phyloP scores from a whole-genome alignment of 202 grass and related monocot species.

The Zoysia matrella region DNA sequence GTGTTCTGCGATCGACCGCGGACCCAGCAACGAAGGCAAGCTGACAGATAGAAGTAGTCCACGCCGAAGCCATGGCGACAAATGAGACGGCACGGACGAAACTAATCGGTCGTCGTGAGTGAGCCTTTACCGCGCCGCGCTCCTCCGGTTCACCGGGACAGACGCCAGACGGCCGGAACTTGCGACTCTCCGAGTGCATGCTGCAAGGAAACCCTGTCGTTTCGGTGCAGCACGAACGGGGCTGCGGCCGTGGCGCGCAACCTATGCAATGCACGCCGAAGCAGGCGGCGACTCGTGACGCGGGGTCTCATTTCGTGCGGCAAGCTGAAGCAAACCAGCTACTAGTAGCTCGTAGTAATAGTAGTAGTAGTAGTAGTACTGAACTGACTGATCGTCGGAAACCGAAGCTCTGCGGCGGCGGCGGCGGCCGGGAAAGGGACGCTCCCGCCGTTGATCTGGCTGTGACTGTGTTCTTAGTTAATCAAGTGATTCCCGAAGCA shows the following conservation, averaged over 20 bases:
- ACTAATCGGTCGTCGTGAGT: neutral
- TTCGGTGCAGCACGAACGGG: no score
- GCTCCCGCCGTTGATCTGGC: neutral
- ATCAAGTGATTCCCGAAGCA: neutral
- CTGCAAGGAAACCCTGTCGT: no score
- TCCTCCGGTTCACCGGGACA: conserved; percentile 9
- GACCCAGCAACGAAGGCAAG: neutral
- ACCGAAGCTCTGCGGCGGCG: neutral
- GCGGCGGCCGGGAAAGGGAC: conserved; percentile 10
- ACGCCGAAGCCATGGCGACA: neutral
- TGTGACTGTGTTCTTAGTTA: conserved; percentile 16
- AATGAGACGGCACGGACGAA: no score
- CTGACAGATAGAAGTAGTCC: neutral
- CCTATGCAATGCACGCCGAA: neutral
- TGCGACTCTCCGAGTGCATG: no score
- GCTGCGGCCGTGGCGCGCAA: neutral
- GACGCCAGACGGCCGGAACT: neutral
- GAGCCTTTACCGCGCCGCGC: neutral
- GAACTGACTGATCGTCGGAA: neutral
- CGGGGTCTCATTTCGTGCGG: neutral
- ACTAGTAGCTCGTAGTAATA: no score
- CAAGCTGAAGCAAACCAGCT: neutral
- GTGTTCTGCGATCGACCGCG: neutral
- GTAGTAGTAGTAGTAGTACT: neutral
- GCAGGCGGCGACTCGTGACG: neutral